Evolutionary conservation across 768 basidiomycete genomes (phyloP).

Genomic region (Tricholoma sp.): DNA sequence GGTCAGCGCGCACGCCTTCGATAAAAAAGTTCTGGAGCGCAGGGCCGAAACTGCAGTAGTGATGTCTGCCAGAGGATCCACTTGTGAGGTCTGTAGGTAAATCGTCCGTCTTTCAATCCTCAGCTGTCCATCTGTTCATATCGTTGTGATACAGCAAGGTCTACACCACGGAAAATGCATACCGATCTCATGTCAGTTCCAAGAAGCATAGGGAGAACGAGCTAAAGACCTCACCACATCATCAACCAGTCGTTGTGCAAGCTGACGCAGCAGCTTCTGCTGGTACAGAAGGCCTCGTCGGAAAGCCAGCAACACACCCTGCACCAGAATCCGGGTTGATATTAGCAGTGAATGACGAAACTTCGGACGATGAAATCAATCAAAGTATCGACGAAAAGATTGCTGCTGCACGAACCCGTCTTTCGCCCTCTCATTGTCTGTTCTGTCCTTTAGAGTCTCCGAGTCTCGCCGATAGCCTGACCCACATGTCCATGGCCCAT

Average conservation of each 20-base stretch:
- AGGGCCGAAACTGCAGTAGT: slow-evolving; percentile 68
- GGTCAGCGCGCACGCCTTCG: slow-evolving; percentile 70
- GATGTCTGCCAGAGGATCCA: slow-evolving; percentile 51
- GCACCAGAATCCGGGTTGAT: background rate
- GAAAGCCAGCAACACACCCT: slow-evolving; percentile 15
- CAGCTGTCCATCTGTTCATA: background rate
- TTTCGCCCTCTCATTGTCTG: slow-evolving; percentile 69
- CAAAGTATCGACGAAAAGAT: slow-evolving; percentile 70
- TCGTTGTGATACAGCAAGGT: slow-evolving; percentile 54
- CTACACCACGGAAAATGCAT: slow-evolving; percentile 87
- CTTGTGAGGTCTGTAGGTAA: slow-evolving; percentile 86
- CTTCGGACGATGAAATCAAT: slow-evolving; percentile 43
- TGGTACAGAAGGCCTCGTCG: background rate
- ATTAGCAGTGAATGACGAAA: slow-evolving; percentile 26
- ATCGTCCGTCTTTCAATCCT: slow-evolving; percentile 11
- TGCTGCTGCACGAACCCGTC: slow-evolving; percentile 59
- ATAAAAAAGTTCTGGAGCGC: slow-evolving; percentile 83
- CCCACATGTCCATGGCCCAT: slow-evolving; percentile 84
- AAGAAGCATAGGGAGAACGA: slow-evolving; percentile 86
- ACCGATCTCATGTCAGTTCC: slow-evolving; percentile 79
- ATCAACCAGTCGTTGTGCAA: background rate
- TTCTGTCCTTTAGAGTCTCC: slow-evolving; percentile 64
- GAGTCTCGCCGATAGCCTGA: slow-evolving; percentile 59
- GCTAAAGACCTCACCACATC: slow-evolving; percentile 34
- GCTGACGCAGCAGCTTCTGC: no score